Evolutionary conservation across 2,329 filamentous ascomycete species (phyloP), one percentile per base, ranked within the genome.

Genomic region (Penicillium palitans): DNA sequence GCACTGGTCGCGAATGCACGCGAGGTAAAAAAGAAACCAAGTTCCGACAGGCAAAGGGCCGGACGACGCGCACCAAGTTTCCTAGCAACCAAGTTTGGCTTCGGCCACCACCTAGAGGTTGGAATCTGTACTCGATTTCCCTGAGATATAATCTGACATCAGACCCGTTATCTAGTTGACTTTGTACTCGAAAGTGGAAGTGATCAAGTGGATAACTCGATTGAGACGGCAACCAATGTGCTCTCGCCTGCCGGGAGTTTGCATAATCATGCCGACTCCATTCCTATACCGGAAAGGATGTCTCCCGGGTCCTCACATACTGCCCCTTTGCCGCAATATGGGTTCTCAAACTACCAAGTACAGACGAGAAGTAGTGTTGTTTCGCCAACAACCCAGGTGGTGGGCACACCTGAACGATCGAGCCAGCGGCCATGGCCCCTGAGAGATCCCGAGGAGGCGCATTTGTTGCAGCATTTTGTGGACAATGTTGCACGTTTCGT

Each of bases 71-170:
- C 15, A 62, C 50, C n/a, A 58, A 62, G 10, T 67, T 67, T 27
- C 65, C 65, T 15, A 57, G 48, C 31, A 64, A 67, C 25, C 65
- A 67, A 41, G 62, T 67, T 21, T 67, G 65, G 65, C 41, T 67
- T 2, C 61, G 51, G 41, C 65, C 65, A 37, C 65, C 65, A 51
- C 59, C 65, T 21, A 55, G 65, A 64, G 65, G 65, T 67, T 52
- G 31, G 60, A 54, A 25, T 19, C 15, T 13, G 15, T 25, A 3
- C 29, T 9, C 7, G 6, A 27, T 27, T 25, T 25, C n/a, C 3
- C 19, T 29, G 21, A 9, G 31, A 19, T 13, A n/a, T 9, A 19
- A 4, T 24, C 63, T 66, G 49, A 67, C 49, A 45, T 6, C 24
- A 10, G 19, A 27, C 1, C 24, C 24, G 1, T 15, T 12, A 17